phyloP scores from a whole-genome alignment of 1,284 basidiomycete genomes.

The Trametes sp. region DNA sequence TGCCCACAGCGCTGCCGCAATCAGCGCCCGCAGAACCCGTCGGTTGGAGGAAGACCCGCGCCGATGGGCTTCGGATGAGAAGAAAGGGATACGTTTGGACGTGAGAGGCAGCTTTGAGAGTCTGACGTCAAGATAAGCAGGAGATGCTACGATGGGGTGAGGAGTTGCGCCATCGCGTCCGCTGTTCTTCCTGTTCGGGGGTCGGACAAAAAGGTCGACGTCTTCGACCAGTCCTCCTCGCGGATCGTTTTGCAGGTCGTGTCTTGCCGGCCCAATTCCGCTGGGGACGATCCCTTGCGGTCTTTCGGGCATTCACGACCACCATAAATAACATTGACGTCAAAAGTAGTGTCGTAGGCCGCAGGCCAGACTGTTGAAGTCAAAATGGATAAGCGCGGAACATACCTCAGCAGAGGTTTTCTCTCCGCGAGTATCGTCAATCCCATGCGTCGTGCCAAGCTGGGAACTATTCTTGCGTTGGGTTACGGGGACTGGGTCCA shows the following conservation, averaged over 20 bases:
- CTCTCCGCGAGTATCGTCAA: neutral
- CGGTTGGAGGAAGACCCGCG: neutral
- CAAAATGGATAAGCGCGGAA: constrained; percentile 1
- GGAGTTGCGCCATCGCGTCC: too few relatives aligned
- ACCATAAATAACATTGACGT: too few relatives aligned
- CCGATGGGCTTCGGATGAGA: constrained; percentile 3
- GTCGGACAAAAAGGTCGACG: too few relatives aligned
- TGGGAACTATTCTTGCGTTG: too few relatives aligned
- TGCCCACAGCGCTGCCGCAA: constrained; percentile 4
- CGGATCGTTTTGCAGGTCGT: too few relatives aligned
- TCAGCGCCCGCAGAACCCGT: constrained; percentile 1
- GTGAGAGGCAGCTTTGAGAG: neutral
- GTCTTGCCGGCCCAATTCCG: constrained; percentile 1
- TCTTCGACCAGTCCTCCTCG: too few relatives aligned
- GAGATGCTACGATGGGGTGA: too few relatives aligned
- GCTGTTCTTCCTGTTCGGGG: too few relatives aligned
- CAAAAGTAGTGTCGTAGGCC: too few relatives aligned
- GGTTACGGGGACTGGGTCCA: too few relatives aligned
- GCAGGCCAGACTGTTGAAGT: too few relatives aligned
- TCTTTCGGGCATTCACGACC: neutral
- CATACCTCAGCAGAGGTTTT: neutral
- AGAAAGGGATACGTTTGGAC: neutral
- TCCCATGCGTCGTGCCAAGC: neutral
- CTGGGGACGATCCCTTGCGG: neutral
- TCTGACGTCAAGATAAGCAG: neutral